These are phyloP conservation scores for Filobasidium wieringae DNA, from an alignment of 768 basidiomycete genomes.

Conservation along the genomic window DNA sequence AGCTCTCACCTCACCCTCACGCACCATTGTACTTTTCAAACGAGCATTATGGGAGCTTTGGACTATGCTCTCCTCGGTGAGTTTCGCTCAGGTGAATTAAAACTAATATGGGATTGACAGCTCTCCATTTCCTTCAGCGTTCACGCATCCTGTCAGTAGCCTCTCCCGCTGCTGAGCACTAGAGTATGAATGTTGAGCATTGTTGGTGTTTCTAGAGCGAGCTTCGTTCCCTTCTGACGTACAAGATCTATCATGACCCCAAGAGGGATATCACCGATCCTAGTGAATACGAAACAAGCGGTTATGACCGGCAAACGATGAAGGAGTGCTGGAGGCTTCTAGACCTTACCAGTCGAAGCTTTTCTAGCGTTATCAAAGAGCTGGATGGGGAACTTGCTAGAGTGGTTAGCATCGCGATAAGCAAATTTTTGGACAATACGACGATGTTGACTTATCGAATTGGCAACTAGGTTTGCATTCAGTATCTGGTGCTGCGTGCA, in stretches of 20 bases:
- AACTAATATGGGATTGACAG: background rate
- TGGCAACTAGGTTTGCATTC: constrained; percentile 64
- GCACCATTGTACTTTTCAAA: background rate
- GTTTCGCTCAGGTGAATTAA: background rate
- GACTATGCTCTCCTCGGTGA: constrained; percentile 11
- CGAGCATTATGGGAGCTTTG: constrained; percentile 7
- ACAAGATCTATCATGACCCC: constrained; percentile 65
- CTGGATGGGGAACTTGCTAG: constrained; percentile 88
- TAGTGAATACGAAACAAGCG: constrained; percentile 63
- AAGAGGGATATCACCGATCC: constrained; percentile 69
- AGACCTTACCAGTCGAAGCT: constrained; percentile 78
- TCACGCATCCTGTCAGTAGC: constrained; percentile 20
- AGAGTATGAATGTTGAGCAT: no score
- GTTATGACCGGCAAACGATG: constrained; percentile 80
- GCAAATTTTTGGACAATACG: background rate
- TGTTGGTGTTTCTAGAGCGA: constrained; percentile 43
- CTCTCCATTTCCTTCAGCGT: constrained; percentile 5
- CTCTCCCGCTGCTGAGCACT: background rate
- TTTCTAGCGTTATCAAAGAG: constrained; percentile 87
- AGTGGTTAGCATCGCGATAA: constrained; percentile 52
- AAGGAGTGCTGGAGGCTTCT: constrained; percentile 78
- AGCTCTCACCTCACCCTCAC: background rate
- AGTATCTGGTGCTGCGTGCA: constrained; percentile 85
- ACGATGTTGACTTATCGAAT: background rate
- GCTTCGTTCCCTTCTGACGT: constrained; percentile 70